Evolutionary conservation across 129 eudicot genomes (phyloP).

Genomic region (Saposhnikovia divaricata): DNA sequence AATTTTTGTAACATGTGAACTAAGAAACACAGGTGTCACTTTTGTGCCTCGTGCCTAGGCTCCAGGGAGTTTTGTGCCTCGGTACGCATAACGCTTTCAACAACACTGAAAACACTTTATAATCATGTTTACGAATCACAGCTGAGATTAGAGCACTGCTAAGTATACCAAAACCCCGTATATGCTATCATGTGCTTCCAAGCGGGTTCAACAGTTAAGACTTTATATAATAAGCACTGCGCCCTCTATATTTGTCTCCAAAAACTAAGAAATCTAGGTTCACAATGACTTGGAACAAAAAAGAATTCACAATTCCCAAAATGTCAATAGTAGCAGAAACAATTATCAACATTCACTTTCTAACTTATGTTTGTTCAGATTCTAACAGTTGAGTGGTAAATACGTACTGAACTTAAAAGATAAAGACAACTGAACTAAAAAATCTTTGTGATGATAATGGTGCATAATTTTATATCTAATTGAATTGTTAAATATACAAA

Average conservation of each 20-base stretch:
- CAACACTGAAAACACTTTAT: background rate
- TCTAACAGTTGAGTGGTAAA: background rate
- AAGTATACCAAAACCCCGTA: too few species aligned
- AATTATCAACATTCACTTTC: background rate
- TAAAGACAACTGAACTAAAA: background rate
- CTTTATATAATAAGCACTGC: background rate
- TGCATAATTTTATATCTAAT: background rate
- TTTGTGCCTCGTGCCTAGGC: too few species aligned
- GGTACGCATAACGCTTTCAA: too few species aligned
- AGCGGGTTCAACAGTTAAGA: background rate
- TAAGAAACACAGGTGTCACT: too few species aligned
- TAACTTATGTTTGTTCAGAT: background rate
- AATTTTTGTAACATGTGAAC: too few species aligned
- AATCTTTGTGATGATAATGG: background rate
- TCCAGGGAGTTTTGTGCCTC: too few species aligned
- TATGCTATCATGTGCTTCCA: background rate
- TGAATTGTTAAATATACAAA: background rate
- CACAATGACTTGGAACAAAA: background rate
- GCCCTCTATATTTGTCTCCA: background rate
- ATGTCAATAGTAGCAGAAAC: background rate
- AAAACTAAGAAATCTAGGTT: background rate
- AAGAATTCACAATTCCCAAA: background rate
- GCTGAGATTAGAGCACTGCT: too few species aligned
- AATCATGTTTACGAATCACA: too few species aligned
- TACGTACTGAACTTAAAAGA: background rate